A percentile compares a stretch with the other conserved stretches of the same genome.
Evolutionary conservation across 345 rosid species (phyloP).

Genomic region (Eucalyptus pauciflora): DNA sequence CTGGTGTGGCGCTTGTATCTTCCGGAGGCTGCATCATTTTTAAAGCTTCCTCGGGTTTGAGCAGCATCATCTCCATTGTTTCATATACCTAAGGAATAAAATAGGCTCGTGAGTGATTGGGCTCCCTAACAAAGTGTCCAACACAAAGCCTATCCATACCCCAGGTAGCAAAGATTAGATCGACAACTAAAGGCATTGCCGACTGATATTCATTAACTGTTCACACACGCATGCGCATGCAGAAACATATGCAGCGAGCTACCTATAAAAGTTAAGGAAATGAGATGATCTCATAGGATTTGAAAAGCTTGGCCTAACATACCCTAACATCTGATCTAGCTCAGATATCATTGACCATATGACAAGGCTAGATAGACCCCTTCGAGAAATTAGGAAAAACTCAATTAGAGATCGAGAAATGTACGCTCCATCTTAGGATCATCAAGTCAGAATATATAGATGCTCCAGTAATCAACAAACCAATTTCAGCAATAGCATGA

Average conservation of each 20-base stretch:
- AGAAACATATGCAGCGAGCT: not conserved
- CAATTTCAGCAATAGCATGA: not conserved
- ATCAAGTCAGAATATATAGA: not conserved
- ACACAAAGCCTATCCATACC: not conserved
- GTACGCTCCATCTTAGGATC: not conserved
- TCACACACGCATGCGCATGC: not conserved
- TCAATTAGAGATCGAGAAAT: not conserved
- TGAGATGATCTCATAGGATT: not conserved
- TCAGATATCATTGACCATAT: not conserved
- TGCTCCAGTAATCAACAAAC: not conserved
- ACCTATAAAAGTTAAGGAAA: not conserved
- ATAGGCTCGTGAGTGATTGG: not conserved
- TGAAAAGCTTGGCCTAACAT: not conserved
- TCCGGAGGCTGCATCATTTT: conserved; percentile 32
- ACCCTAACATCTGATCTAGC: not conserved
- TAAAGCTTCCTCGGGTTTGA: conserved; percentile 60
- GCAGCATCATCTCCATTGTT: conserved; percentile 69
- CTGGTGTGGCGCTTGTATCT: conserved; percentile 4
- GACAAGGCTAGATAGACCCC: not conserved
- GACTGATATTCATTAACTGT: not conserved
- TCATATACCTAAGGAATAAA: conserved; percentile 52
- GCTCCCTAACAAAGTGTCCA: not conserved
- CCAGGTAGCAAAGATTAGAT: not conserved
- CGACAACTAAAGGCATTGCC: not conserved
- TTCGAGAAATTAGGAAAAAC: not conserved